Percentiles rank a stretch among this genome's conserved stretches.
Conservation (phyloP, 2,329 filamentous ascomycete genomes). For the Exophiala viscosa region DNA sequence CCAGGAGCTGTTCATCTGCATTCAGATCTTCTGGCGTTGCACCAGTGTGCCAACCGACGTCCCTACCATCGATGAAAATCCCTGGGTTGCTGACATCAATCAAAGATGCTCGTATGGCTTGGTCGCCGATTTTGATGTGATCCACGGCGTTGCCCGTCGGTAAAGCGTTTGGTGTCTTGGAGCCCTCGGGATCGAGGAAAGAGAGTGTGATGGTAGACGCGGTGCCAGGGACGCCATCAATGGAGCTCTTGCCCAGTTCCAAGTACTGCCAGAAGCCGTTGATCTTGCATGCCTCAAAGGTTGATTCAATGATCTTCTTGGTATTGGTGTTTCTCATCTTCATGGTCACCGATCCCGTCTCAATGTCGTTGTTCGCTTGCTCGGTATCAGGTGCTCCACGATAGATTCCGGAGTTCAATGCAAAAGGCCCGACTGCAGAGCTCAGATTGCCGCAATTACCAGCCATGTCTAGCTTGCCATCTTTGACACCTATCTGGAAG, state of each 20-base stretch:
- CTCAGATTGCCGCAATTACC: constrained; percentile 77
- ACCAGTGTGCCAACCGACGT: constrained; percentile 49
- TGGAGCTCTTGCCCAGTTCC: constrained; percentile 52
- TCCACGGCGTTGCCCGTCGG: constrained; percentile 59
- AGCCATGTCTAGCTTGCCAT: constrained; percentile 59
- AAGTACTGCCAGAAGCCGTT: constrained; percentile 27
- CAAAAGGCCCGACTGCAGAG: constrained; percentile 63
- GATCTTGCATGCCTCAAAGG: constrained; percentile 46
- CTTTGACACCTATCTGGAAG: constrained; percentile 62
- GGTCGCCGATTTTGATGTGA: constrained; percentile 37
- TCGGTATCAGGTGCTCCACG: background rate
- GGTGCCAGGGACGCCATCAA: constrained; percentile 62
- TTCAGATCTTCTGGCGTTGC: constrained; percentile 56
- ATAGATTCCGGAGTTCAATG: constrained; percentile 30
- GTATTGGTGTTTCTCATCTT: constrained; percentile 71
- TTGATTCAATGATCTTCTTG: constrained; percentile 57
- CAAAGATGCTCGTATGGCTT: constrained; percentile 51
- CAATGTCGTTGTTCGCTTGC: background rate
- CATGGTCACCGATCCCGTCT: constrained; percentile 43
- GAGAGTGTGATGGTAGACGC: constrained; percentile 57
- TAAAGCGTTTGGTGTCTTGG: constrained; percentile 59
- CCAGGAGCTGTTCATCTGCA: constrained; percentile 41
- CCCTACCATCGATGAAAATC: constrained; percentile 56
- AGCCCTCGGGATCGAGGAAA: constrained; percentile 61
- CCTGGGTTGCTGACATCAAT: constrained; percentile 64